Conservation (phyloP, 345 rosid genomes). For the Citrus sp. region DNA sequence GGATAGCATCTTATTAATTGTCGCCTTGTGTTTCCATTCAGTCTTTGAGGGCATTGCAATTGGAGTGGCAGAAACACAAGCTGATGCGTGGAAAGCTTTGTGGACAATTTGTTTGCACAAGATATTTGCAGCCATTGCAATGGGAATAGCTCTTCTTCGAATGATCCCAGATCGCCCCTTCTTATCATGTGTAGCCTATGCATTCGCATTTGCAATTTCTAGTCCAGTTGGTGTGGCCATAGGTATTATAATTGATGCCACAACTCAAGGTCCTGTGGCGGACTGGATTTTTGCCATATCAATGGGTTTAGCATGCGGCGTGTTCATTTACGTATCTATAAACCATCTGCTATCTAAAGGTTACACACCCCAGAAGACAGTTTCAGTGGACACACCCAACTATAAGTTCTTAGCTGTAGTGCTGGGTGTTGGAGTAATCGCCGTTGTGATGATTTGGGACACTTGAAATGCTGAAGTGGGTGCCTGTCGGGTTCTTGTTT, state of each 20-base stretch:
- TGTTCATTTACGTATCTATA: conserved; percentile 69
- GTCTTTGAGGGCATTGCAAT: conserved; percentile 84
- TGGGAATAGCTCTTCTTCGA: conserved; percentile 83
- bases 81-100: conserved; percentile 74
- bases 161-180: conserved; percentile 72
- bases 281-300: conserved; percentile 78
- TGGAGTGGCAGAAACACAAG: conserved; percentile 57
- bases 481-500: background rate
- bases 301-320: conserved; percentile 78
- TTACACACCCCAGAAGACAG: conserved; percentile 31
- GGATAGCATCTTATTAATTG: conserved; percentile 66
- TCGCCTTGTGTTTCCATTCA: conserved; percentile 87
- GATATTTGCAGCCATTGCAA: conserved; percentile 80
- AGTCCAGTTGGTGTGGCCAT: conserved; percentile 71
- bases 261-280: conserved; percentile 64
- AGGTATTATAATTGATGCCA: conserved; percentile 71
- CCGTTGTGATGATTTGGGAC: conserved; percentile 80
- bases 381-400: conserved; percentile 38
- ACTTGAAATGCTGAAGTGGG: conserved; percentile 20
- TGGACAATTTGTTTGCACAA: conserved; percentile 74
- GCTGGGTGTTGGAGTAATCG: conserved; percentile 57
- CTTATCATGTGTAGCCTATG: conserved; percentile 47
- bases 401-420: conserved; percentile 54
- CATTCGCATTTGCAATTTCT: conserved; percentile 76
- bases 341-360: conserved; percentile 70